These are phyloP conservation scores for Purshia tridentata DNA, from an alignment of 306 rosid species.

Conservation along the genomic window DNA sequence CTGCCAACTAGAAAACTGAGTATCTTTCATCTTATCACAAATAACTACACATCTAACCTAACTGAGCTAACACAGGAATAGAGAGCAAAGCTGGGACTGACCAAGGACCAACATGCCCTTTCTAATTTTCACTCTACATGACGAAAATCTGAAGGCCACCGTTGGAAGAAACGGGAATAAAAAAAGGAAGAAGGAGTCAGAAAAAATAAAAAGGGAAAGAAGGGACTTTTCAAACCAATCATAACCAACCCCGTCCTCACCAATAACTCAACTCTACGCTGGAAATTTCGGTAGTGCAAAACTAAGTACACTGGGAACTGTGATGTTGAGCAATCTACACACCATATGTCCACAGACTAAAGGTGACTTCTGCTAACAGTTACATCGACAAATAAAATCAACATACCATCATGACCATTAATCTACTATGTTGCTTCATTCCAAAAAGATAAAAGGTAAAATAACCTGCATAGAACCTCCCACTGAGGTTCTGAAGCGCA, in stretches of 20 bases:
- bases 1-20: background rate
- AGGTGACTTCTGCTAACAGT: background rate
- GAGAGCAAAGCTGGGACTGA: no score
- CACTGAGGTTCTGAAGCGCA: constrained; percentile 83
- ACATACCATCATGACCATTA: background rate
- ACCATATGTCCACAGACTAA: background rate
- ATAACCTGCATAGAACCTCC: constrained; percentile 88
- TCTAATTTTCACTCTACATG: background rate
- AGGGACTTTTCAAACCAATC: background rate
- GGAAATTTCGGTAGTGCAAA: background rate
- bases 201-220: background rate
- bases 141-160: background rate
- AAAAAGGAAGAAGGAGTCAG: background rate
- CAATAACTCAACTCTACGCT: background rate
- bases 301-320: background rate
- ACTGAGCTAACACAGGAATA: no score
- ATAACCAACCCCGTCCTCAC: background rate
- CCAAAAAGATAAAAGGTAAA: background rate
- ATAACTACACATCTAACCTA: background rate
- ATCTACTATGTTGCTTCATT: background rate
- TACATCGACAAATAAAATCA: background rate
- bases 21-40: background rate
- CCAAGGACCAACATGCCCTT: no score
- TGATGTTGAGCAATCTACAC: background rate
- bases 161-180: background rate